Evolutionary conservation across 2,329 filamentous ascomycete species (phyloP).

Genomic region (Penicillium sclerotiorum): DNA sequence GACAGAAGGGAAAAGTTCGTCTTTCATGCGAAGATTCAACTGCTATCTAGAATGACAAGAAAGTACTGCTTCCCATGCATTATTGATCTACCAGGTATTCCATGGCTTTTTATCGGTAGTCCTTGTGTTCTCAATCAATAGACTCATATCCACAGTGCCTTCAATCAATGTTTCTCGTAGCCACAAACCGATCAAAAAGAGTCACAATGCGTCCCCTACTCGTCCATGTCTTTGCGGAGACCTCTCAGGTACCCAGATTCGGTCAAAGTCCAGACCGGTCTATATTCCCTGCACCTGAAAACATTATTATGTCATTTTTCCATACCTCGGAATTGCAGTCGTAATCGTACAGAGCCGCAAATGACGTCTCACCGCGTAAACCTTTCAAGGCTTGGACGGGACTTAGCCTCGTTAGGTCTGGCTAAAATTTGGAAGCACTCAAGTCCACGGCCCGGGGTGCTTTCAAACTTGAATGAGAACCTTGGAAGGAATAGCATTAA

Average conservation of each 20-base stretch:
- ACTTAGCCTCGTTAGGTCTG: neutral
- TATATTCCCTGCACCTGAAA: neutral
- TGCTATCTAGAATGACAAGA: slow-evolving; percentile 7
- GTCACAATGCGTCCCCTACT: no score
- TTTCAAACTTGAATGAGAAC: no score
- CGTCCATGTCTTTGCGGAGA: no score
- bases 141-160: no score
- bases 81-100: no score
- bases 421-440: neutral
- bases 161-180: no score
- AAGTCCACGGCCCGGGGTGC: no score
- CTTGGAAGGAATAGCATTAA: no score
- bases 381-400: neutral
- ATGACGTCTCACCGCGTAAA: neutral
- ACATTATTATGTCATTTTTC: slow-evolving; percentile 2
- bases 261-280: slow-evolving; percentile 2
- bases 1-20: slow-evolving; percentile 4
- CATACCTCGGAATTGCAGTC: neutral
- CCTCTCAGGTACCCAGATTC: neutral
- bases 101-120: no score
- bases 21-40: slow-evolving; percentile 7
- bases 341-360: neutral
- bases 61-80: slow-evolving; percentile 3
- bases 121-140: no score
- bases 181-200: no score